These are phyloP conservation scores for Solanum hybrid DNA, from an alignment of 305 asterid species.

Conservation along the genomic window DNA sequence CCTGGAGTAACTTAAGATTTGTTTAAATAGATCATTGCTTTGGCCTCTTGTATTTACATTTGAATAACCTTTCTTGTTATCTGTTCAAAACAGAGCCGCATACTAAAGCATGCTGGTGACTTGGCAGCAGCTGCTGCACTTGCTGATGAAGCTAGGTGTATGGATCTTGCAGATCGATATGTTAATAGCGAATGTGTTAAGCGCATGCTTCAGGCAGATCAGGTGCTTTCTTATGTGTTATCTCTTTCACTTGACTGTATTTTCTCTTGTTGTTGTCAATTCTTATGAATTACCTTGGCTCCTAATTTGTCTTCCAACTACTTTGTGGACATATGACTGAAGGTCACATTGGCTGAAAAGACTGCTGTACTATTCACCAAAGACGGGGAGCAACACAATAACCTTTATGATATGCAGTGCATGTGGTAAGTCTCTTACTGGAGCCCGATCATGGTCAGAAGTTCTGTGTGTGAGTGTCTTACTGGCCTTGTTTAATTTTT, in stretches of 20 bases:
- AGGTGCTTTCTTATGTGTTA: slow-evolving; percentile 33
- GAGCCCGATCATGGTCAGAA: not conserved
- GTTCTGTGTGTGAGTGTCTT: not conserved
- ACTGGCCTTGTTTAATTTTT: slow-evolving; percentile 3
- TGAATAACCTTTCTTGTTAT: slow-evolving; percentile 9
- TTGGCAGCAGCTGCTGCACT: slow-evolving; percentile 82
- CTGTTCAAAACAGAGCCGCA: slow-evolving; percentile 63
- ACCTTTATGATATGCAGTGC: slow-evolving; percentile 99
- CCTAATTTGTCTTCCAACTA: not conserved
- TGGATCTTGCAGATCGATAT: slow-evolving; percentile 99
- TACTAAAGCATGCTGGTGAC: slow-evolving; percentile 96
- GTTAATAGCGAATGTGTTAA: slow-evolving; percentile 93
- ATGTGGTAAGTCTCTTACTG: slow-evolving; percentile 63
- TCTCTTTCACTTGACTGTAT: not conserved
- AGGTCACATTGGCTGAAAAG: slow-evolving; percentile 92
- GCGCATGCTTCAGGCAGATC: slow-evolving; percentile 99
- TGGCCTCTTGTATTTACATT: not conserved
- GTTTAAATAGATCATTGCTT: not conserved
- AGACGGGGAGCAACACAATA: slow-evolving; percentile 98
- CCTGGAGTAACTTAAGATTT: not conserved
- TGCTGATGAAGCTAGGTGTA: slow-evolving; percentile 98
- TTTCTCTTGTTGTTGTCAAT: not conserved
- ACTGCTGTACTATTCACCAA: slow-evolving; percentile 90
- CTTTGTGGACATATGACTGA: slow-evolving; percentile 13
- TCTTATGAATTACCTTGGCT: not conserved